Evolutionary conservation across 2,329 filamentous ascomycete species (phyloP).

Genomic region (Sporothrix variecibatus): DNA sequence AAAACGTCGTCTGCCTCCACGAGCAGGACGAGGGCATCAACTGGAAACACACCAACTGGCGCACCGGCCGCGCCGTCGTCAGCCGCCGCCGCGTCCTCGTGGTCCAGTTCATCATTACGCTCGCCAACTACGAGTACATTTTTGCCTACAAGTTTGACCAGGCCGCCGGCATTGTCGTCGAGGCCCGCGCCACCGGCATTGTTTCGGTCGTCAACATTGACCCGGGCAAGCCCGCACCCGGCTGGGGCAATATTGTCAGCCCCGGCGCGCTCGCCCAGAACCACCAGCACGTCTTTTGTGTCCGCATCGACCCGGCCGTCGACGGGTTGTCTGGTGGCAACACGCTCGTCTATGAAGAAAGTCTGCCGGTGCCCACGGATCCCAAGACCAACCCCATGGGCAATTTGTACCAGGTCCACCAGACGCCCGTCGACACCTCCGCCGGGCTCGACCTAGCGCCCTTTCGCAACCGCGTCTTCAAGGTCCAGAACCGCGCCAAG

Average conservation of each 20-base stretch:
- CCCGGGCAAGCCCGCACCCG: conserved; percentile 45
- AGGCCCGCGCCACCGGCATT: conserved; percentile 67
- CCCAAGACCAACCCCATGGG: conserved; percentile 52
- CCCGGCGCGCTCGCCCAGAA: neutral
- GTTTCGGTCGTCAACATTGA: conserved; percentile 64
- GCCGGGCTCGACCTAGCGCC: no score
- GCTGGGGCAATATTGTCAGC: conserved; percentile 57
- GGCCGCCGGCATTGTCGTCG: conserved; percentile 60
- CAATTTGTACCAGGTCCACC: conserved; percentile 29
- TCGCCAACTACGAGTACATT: conserved; percentile 69
- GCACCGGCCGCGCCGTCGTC: conserved; percentile 61
- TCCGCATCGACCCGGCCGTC: conserved; percentile 46
- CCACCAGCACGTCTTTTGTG: conserved; percentile 13
- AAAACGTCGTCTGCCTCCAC: conserved; percentile 66
- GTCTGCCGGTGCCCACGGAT: conserved; percentile 45
- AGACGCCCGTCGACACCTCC: conserved; percentile 50
- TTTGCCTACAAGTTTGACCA: conserved; percentile 59
- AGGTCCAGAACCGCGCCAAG: conserved; percentile 49
- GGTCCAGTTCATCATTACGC: conserved; percentile 67
- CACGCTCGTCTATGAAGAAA: conserved; percentile 48
- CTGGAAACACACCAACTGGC: conserved; percentile 71
- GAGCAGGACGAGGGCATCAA: conserved; percentile 70
- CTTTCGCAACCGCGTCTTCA: conserved; percentile 52
- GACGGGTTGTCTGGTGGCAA: conserved; percentile 59
- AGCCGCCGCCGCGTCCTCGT: conserved; percentile 63